phyloP scores from a whole-genome alignment of 192 early-diverging fungal genomes.

The Paraglomus brasilianum region DNA sequence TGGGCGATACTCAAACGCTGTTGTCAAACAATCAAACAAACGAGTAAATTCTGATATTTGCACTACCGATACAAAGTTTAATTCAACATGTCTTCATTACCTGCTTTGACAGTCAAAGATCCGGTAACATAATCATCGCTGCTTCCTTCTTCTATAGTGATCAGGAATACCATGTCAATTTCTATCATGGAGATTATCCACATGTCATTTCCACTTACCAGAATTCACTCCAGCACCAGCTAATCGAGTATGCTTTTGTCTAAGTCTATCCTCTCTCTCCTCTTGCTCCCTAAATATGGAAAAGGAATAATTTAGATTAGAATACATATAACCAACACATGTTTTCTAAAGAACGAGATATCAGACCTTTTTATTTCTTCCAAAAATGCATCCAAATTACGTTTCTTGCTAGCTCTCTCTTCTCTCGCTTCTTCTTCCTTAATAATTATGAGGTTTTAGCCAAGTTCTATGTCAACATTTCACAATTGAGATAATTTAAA shows the following conservation, averaged over 20 bases:
- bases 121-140: constrained; percentile 15
- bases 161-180: not conserved
- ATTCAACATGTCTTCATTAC: not conserved
- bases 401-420: constrained; percentile 60
- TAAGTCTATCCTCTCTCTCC: constrained; percentile 53
- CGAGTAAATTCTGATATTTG: not conserved
- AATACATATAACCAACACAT: not conserved
- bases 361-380: constrained; percentile 76
- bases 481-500: no score
- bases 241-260: constrained; percentile 40
- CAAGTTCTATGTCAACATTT: no score
- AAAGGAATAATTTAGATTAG: not conserved
- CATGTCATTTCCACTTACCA: constrained; percentile 2
- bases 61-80: not conserved
- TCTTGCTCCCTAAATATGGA: constrained; percentile 56
- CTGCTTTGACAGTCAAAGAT: constrained; percentile 31
- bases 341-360: not conserved
- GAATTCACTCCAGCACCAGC: constrained; percentile 29
- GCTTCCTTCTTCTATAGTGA: constrained; percentile 4
- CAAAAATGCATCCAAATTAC: constrained; percentile 80
- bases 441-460: no score
- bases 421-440: constrained; percentile 37
- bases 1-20: constrained; percentile 38
- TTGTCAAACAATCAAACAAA: not conserved
- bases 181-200: not conserved